A percentile compares a stretch with the other conserved stretches of the same genome.
phyloP scores from a whole-genome alignment of 345 rosid genomes.

The Toxicodendron radicans region DNA sequence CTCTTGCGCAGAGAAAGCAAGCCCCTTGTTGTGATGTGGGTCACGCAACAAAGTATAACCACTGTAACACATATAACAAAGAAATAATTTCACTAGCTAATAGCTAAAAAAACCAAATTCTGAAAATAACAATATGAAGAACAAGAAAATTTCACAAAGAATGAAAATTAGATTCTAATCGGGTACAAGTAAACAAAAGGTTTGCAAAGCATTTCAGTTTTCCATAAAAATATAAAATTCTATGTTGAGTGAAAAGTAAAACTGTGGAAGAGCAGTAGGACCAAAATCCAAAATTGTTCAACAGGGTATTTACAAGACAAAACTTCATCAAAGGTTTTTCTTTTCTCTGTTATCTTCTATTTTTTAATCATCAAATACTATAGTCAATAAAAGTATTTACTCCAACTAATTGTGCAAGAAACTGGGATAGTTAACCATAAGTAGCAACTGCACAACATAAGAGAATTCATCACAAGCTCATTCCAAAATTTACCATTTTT shows the following conservation, averaged over 20 bases:
- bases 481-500: neutral
- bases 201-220: neutral
- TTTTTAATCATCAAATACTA: neutral
- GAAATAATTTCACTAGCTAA: neutral
- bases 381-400: neutral
- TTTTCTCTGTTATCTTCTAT: neutral
- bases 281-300: neutral
- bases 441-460: neutral
- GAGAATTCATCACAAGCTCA: neutral
- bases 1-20: constrained; percentile 76
- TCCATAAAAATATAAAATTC: neutral
- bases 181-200: neutral
- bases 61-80: constrained; percentile 38
- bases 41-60: constrained; percentile 85
- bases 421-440: neutral
- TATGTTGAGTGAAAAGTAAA: neutral
- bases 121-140: neutral
- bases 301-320: neutral
- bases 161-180: neutral
- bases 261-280: neutral
- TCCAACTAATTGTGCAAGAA: neutral
- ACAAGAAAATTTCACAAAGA: neutral
- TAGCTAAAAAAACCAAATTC: neutral
- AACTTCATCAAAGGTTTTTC: neutral
- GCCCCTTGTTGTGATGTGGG: constrained; percentile 90